Percentiles rank a stretch among this genome's conserved stretches.
Evolutionary conservation across 179 eudicot genomes (phyloP).

Genomic region (Camellia oleifera): DNA sequence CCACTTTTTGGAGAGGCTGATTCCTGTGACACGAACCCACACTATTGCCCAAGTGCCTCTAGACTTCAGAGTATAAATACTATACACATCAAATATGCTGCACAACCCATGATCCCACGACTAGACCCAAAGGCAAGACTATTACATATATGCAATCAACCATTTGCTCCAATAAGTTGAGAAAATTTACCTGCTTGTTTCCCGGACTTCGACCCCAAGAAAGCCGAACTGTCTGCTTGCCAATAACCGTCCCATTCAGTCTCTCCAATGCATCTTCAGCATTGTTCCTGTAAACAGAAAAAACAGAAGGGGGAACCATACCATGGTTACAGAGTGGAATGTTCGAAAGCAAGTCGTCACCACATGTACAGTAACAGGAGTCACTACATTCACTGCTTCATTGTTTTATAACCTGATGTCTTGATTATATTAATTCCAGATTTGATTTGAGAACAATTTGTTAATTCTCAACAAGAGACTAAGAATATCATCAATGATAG

Average conservation of each 20-base stretch:
- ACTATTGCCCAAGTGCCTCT: no score
- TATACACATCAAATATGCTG: no score
- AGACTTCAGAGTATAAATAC: no score
- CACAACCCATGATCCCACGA: no score
- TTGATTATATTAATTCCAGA: not conserved
- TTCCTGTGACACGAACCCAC: no score
- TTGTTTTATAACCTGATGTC: not conserved
- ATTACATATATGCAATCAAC: not conserved
- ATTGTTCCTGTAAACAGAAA: slow-evolving; percentile 26
- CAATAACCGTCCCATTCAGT: slow-evolving; percentile 45
- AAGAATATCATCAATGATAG: no score
- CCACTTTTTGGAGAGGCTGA: no score
- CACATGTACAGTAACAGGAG: not conserved
- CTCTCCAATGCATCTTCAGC: slow-evolving; percentile 52
- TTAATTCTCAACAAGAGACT: no score
- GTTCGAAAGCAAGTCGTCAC: not conserved
- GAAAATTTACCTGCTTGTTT: slow-evolving; percentile 37
- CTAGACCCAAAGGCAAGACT: not conserved
- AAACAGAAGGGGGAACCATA: not conserved
- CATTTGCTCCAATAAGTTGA: not conserved
- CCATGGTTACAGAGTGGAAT: not conserved
- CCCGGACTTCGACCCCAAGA: slow-evolving; percentile 54
- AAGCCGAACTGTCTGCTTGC: slow-evolving; percentile 52
- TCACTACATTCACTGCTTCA: not conserved
- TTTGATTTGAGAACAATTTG: not conserved